A percentile compares a stretch with the other conserved stretches of the same genome.
These are phyloP conservation scores for Nakazawaea pomicola DNA, from an alignment of 805 yeast species.

Conservation along the genomic window DNA sequence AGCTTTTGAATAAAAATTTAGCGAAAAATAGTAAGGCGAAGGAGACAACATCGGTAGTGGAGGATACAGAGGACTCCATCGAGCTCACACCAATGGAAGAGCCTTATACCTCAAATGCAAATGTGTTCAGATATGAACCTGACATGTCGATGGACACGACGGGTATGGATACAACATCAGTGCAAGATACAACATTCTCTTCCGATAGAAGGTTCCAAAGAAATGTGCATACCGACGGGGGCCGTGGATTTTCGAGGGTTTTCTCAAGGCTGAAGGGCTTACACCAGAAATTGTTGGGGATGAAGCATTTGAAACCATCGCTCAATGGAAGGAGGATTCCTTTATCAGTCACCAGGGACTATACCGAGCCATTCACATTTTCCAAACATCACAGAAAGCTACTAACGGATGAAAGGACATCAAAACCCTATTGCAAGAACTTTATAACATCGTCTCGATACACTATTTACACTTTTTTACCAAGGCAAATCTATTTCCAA, in stretches of 20 bases:
- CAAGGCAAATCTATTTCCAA: slow-evolving; percentile 85
- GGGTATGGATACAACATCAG: slow-evolving; percentile 11
- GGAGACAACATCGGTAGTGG: slow-evolving; percentile 10
- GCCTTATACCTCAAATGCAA: slow-evolving; percentile 17
- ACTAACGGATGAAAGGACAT: slow-evolving; percentile 66
- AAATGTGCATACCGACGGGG: background rate
- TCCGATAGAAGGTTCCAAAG: slow-evolving; percentile 15
- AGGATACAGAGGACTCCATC: slow-evolving; percentile 22
- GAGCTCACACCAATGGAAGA: slow-evolving; percentile 28
- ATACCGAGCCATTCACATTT: slow-evolving; percentile 26
- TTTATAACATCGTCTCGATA: slow-evolving; percentile 83
- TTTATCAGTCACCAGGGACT: slow-evolving; percentile 38
- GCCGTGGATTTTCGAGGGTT: background rate
- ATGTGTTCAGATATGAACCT: slow-evolving; percentile 12
- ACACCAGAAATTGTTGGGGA: slow-evolving; percentile 37
- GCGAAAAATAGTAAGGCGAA: slow-evolving; percentile 22
- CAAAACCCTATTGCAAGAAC: slow-evolving; percentile 59
- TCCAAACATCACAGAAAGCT: slow-evolving; percentile 25
- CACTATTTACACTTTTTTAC: slow-evolving; percentile 73
- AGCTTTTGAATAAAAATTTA: slow-evolving; percentile 46
- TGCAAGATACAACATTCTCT: slow-evolving; percentile 22
- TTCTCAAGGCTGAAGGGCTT: slow-evolving; percentile 3
- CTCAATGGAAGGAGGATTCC: slow-evolving; percentile 77
- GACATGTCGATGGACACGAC: slow-evolving; percentile 13
- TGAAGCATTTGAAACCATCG: slow-evolving; percentile 44